Percentiles rank a stretch among this genome's conserved stretches.
phyloP scores from a whole-genome alignment of 805 yeast genomes.

The Metschnikowia chrysomelidarum region DNA sequence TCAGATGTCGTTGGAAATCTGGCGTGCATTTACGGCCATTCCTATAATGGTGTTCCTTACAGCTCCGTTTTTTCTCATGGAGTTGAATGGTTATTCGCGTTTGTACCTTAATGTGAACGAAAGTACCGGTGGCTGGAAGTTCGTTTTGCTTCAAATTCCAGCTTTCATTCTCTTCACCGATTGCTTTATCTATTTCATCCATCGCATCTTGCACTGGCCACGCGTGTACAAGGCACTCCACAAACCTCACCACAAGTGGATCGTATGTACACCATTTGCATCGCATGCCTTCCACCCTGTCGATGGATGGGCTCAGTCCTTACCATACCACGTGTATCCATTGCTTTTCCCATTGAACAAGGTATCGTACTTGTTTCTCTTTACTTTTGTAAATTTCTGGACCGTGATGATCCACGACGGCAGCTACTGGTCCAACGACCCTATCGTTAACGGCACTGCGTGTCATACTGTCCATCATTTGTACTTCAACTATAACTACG shows the following conservation, averaged over 20 bases:
- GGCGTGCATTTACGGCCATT: slow-evolving; percentile 74
- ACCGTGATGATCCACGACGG: slow-evolving; percentile 99
- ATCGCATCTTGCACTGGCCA: slow-evolving; percentile 94
- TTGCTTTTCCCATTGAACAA: slow-evolving; percentile 91
- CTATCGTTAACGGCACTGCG: slow-evolving; percentile 95
- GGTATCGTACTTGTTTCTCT: slow-evolving; percentile 72
- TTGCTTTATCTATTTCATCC: slow-evolving; percentile 86
- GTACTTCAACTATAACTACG: slow-evolving; percentile 96
- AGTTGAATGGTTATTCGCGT: slow-evolving; percentile 78
- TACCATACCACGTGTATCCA: slow-evolving; percentile 93
- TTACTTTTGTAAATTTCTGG: slow-evolving; percentile 95
- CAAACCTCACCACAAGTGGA: slow-evolving; percentile 99
- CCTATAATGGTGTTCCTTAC: slow-evolving; percentile 88
- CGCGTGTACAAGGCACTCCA: slow-evolving; percentile 79
- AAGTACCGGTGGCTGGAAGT: slow-evolving; percentile 65
- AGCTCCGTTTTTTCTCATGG: slow-evolving; percentile 85
- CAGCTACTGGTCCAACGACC: slow-evolving; percentile 89
- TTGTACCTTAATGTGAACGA: slow-evolving; percentile 67
- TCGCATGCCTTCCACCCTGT: slow-evolving; percentile 98
- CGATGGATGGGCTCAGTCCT: slow-evolving; percentile 89
- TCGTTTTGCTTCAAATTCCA: slow-evolving; percentile 66
- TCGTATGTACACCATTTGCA: slow-evolving; percentile 97
- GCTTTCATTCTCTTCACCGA: slow-evolving; percentile 90
- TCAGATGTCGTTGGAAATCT: slow-evolving; percentile 83
- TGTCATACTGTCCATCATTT: slow-evolving; percentile 97